phyloP scores from a whole-genome alignment of 768 basidiomycete genomes.

The Suillus subluteus region DNA sequence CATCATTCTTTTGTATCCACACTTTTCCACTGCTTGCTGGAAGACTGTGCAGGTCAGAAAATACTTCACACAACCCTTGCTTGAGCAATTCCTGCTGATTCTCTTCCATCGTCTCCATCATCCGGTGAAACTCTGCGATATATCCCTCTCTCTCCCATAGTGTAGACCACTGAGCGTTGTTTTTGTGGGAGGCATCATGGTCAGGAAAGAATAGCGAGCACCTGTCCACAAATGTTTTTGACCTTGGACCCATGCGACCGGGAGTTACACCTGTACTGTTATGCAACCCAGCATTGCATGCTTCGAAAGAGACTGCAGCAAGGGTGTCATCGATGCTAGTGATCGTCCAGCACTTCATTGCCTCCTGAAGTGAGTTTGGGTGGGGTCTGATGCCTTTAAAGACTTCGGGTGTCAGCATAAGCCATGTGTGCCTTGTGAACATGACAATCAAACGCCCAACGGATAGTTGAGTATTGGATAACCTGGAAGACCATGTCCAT shows the following conservation, averaged over 20 bases:
- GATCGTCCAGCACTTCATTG: constrained; percentile 15
- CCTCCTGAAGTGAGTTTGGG: constrained; percentile 6
- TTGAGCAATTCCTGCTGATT: not conserved
- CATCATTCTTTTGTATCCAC: not conserved
- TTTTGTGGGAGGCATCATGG: not conserved
- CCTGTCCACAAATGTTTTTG: not conserved
- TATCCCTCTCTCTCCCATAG: constrained; percentile 9
- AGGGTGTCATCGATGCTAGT: constrained; percentile 12
- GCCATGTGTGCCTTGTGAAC: not conserved
- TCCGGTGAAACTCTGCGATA: constrained; percentile 9
- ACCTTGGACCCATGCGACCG: constrained; percentile 9
- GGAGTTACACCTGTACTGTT: not conserved
- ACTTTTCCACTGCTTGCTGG: not conserved
- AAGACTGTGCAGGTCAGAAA: constrained; percentile 13
- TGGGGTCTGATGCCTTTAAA: constrained; percentile 12
- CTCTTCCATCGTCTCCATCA: not conserved
- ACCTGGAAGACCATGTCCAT: not conserved
- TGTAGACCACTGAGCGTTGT: not conserved
- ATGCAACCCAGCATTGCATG: constrained; percentile 15
- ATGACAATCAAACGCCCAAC: constrained; percentile 2
- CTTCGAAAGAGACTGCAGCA: not conserved
- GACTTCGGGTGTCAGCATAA: not conserved
- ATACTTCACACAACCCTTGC: constrained; percentile 8
- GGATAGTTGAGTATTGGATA: not conserved
- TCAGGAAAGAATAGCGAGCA: constrained; percentile 13